A percentile compares a stretch with the other conserved stretches of the same genome.
These are phyloP conservation scores for Metschnikowia noctiluminum DNA, from an alignment of 805 yeast species.

Conservation along the genomic window DNA sequence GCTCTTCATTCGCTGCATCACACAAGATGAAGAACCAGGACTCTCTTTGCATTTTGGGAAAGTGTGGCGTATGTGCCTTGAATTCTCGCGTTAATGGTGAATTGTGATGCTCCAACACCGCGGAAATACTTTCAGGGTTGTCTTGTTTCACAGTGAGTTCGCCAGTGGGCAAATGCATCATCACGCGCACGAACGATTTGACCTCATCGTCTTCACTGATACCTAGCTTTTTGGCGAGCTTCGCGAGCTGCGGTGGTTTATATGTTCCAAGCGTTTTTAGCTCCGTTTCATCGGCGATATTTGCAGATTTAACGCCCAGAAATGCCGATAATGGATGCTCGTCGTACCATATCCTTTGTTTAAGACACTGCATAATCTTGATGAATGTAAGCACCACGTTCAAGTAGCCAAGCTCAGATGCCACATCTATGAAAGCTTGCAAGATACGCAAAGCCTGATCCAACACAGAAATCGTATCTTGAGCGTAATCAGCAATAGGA, in stretches of 20 bases:
- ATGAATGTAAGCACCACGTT: conserved; percentile 60
- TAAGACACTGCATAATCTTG: conserved; percentile 76
- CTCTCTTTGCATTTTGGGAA: conserved; percentile 89
- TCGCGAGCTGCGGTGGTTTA: conserved; percentile 30
- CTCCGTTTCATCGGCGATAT: conserved; percentile 14
- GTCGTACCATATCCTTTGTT: conserved; percentile 86
- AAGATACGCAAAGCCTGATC: conserved; percentile 93
- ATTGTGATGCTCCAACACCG: conserved; percentile 55
- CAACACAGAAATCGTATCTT: conserved; percentile 87
- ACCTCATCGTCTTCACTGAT: conserved; percentile 26
- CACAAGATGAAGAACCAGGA: conserved; percentile 80
- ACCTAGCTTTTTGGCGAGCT: conserved; percentile 36
- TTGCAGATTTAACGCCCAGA: conserved; percentile 41
- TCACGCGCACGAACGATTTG: conserved; percentile 48
- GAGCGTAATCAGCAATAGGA: conserved; percentile 93
- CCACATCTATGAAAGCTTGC: conserved; percentile 88
- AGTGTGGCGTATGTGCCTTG: conserved; percentile 70
- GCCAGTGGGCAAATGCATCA: conserved; percentile 62
- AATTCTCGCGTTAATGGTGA: conserved; percentile 52
- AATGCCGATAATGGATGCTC: conserved; percentile 60
- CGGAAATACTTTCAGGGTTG: conserved; percentile 29
- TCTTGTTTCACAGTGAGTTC: conserved; percentile 39
- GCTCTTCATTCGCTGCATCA: conserved; percentile 48
- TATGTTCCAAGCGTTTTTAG: conserved; percentile 44
- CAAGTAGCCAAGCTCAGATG: conserved; percentile 77